Conservation (phyloP, 768 basidiomycete species). For the Boletus speciosus region DNA sequence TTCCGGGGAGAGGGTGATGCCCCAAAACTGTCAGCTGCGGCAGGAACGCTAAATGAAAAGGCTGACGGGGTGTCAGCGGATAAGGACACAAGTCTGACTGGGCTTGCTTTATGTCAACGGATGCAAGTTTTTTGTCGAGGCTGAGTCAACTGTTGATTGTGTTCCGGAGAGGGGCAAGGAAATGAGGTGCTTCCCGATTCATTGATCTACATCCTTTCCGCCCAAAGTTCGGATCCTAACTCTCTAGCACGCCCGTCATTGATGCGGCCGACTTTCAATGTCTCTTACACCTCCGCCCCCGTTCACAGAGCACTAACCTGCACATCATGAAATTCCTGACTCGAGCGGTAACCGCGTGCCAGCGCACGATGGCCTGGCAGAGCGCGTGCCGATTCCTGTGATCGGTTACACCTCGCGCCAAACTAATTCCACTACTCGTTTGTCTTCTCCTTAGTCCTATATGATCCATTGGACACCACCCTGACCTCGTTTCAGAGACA, state of each 20-base stretch:
- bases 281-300: slow-evolving; percentile 1
- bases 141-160: slow-evolving; percentile 6
- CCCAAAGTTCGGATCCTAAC: slow-evolving; percentile 12
- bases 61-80: slow-evolving; percentile 13
- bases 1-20: slow-evolving; percentile 14
- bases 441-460: slow-evolving; percentile 23
- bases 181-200: slow-evolving; percentile 8
- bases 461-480: slow-evolving; percentile 27
- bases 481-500: slow-evolving; percentile 40
- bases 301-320: slow-evolving; percentile 1
- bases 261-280: slow-evolving; percentile 13
- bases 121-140: slow-evolving; percentile 8
- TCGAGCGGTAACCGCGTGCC: slow-evolving; percentile 2
- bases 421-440: slow-evolving; percentile 23
- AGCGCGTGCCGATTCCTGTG: slow-evolving; percentile 15
- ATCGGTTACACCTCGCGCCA: slow-evolving; percentile 37
- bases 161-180: not conserved
- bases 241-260: slow-evolving; percentile 11
- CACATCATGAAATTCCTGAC: slow-evolving; percentile 20
- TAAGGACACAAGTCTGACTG: slow-evolving; percentile 1
- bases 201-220: slow-evolving; percentile 17
- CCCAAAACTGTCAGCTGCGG: slow-evolving; percentile 33
- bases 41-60: slow-evolving; percentile 20
- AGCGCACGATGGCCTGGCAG: slow-evolving; percentile 1
- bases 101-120: slow-evolving; percentile 28